phyloP scores from a whole-genome alignment of 2,329 filamentous ascomycete genomes.

The Ilyonectria sp. region DNA sequence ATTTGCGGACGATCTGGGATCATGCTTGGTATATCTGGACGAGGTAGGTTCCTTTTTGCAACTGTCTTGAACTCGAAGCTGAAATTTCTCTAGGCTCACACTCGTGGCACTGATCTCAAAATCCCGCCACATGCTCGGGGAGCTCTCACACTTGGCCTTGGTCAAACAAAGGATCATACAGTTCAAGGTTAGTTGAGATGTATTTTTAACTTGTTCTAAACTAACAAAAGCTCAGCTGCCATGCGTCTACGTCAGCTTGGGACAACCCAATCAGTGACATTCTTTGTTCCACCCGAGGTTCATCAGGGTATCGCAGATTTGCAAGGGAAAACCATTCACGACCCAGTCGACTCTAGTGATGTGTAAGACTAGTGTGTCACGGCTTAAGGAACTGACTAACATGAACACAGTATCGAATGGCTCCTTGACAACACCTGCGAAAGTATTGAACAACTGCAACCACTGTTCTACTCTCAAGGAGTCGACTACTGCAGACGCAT shows the following conservation, averaged over 20 bases:
- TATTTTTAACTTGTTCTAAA: background rate
- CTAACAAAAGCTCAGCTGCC: slow-evolving; percentile 60
- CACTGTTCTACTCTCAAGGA: slow-evolving; percentile 73
- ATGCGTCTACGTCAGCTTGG: slow-evolving; percentile 74
- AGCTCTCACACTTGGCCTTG: slow-evolving; percentile 69
- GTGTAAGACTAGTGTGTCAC: slow-evolving; percentile 48
- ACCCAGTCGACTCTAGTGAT: slow-evolving; percentile 43
- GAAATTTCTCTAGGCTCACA: slow-evolving; percentile 36
- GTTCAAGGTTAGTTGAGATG: slow-evolving; percentile 58
- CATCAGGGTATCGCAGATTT: slow-evolving; percentile 73
- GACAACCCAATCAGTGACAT: slow-evolving; percentile 67
- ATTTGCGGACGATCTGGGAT: slow-evolving; percentile 64
- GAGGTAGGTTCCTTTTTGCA: slow-evolving; percentile 61
- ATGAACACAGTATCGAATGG: slow-evolving; percentile 59
- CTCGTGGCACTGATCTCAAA: slow-evolving; percentile 69
- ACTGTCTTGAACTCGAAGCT: background rate
- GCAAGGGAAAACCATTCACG: slow-evolving; percentile 36
- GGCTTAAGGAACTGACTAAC: slow-evolving; percentile 14
- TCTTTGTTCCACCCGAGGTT: slow-evolving; percentile 72
- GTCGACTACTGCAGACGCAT: slow-evolving; percentile 70
- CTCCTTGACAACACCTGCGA: slow-evolving; percentile 74
- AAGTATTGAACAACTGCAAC: slow-evolving; percentile 70
- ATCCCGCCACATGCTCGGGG: slow-evolving; percentile 63
- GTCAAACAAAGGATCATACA: slow-evolving; percentile 72
- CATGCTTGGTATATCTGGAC: slow-evolving; percentile 71